A percentile compares a stretch with the other conserved stretches of the same genome.
Evolutionary conservation across 1,284 basidiomycete genomes (phyloP).

Genomic region (Boletus sp.): DNA sequence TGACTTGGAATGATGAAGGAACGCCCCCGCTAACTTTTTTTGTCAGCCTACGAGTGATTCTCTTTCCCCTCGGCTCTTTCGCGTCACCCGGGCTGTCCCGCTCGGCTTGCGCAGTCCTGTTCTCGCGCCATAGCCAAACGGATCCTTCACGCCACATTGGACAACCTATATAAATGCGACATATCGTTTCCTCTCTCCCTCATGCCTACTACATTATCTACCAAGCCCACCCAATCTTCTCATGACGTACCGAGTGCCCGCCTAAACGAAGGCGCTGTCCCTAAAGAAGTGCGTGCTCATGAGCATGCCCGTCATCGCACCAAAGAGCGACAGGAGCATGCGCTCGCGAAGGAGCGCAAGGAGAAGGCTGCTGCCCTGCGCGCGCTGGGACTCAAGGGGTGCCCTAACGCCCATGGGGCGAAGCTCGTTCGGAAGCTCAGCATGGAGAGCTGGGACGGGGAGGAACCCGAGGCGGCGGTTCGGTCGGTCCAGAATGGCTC

Average conservation of each 20-base stretch:
- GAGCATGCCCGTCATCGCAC: constrained; percentile 33
- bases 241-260: constrained; percentile 21
- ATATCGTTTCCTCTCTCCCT: constrained; percentile 8
- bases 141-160: constrained; percentile 24
- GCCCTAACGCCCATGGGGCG: constrained; percentile 7
- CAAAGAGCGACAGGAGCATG: constrained; percentile 33
- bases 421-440: constrained; percentile 28
- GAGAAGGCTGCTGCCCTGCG: constrained; percentile 22
- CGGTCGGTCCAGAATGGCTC: background rate
- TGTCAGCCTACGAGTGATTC: constrained; percentile 2
- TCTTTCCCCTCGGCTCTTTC: background rate
- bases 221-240: constrained; percentile 15
- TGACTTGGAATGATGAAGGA: constrained; percentile 19
- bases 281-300: constrained; percentile 30
- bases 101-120: constrained; percentile 23
- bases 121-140: constrained; percentile 25
- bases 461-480: constrained; percentile 10
- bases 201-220: constrained; percentile 31
- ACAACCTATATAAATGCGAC: constrained; percentile 30
- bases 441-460: constrained; percentile 33
- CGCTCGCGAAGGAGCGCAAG: constrained; percentile 31
- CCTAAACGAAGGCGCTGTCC: constrained; percentile 15
- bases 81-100: constrained; percentile 1
- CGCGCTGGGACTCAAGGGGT: constrained; percentile 22
- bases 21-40: constrained; percentile 7